Percentiles rank a stretch among this genome's conserved stretches.
These are phyloP conservation scores for Holtermanniella nyarrowii DNA, from an alignment of 768 basidiomycete genomes.

Conservation along the genomic window DNA sequence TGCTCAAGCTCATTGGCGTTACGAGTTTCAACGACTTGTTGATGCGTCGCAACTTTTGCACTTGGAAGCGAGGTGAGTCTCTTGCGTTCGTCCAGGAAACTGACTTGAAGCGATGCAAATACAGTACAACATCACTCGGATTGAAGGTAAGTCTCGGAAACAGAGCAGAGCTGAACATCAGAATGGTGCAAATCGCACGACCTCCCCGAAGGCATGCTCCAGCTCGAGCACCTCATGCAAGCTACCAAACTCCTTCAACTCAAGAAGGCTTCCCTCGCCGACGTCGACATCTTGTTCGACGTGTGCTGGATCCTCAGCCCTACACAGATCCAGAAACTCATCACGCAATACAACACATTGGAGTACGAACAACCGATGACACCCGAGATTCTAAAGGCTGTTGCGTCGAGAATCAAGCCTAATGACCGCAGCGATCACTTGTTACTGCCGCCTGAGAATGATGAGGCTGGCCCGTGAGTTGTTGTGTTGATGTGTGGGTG, in stretches of 20 bases:
- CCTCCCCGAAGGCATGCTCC: conserved; percentile 96
- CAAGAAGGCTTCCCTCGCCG: conserved; percentile 90
- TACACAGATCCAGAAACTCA: conserved; percentile 98
- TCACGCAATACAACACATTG: conserved; percentile 96
- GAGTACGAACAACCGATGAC: conserved; percentile 99
- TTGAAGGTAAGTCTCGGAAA: conserved; percentile 50
- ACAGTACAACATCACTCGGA: conserved; percentile 87
- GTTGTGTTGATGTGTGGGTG: too few species aligned
- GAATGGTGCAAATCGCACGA: conserved; percentile 99
- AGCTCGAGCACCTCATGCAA: conserved; percentile 98
- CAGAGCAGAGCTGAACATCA: neutral
- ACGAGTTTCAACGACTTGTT: conserved; percentile 96
- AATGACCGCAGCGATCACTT: conserved; percentile 96
- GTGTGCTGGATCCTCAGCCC: conserved; percentile 99
- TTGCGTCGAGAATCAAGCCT: conserved; percentile 87
- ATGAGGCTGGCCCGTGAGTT: conserved; percentile 91
- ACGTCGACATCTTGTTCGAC: conserved; percentile 93
- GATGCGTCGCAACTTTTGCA: conserved; percentile 97
- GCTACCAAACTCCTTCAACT: conserved; percentile 94
- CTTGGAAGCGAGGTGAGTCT: conserved; percentile 89
- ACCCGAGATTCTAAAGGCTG: conserved; percentile 90
- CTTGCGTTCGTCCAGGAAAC: neutral
- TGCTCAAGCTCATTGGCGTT: conserved; percentile 89
- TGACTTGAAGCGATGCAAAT: conserved; percentile 85
- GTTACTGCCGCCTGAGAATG: conserved; percentile 87